These are phyloP conservation scores for Multifurca ochricompacta DNA, from an alignment of 768 basidiomycete species.

Conservation along the genomic window DNA sequence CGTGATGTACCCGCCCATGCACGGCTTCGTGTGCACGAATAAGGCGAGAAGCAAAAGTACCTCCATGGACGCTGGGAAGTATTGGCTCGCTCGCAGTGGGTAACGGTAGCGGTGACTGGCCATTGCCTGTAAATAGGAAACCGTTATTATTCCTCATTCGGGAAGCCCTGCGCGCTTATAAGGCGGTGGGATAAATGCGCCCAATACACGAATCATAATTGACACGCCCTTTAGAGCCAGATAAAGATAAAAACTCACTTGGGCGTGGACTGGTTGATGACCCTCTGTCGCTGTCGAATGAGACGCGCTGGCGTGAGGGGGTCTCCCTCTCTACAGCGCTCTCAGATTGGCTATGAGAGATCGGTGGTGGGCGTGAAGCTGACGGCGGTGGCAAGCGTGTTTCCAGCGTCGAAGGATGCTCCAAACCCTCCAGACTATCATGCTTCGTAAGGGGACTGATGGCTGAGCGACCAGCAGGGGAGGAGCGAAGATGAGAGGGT, in stretches of 20 bases:
- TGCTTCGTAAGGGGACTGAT: conserved; percentile 26
- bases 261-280: conserved; percentile 34
- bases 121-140: background rate
- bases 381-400: conserved; percentile 34
- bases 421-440: too few relatives aligned
- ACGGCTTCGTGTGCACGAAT: conserved; percentile 7
- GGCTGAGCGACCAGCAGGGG: conserved; percentile 28
- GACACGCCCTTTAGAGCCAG: conserved; percentile 14
- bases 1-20: background rate
- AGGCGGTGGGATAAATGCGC: conserved; percentile 2
- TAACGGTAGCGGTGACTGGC: too few relatives aligned
- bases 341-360: conserved; percentile 29
- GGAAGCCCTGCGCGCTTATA: background rate
- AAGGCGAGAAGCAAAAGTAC: conserved; percentile 5
- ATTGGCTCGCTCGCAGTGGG: conserved; percentile 16
- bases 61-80: background rate
- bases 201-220: background rate
- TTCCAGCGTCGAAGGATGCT: background rate
- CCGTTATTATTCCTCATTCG: background rate
- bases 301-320: conserved; percentile 44
- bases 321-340: conserved; percentile 32
- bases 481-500: conserved; percentile 27
- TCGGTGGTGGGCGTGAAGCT: conserved; percentile 22
- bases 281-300: conserved; percentile 47
- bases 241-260: conserved; percentile 29